These are phyloP conservation scores for Ceratocystis huliohia DNA, from an alignment of 2,329 filamentous ascomycete species.

Conservation along the genomic window DNA sequence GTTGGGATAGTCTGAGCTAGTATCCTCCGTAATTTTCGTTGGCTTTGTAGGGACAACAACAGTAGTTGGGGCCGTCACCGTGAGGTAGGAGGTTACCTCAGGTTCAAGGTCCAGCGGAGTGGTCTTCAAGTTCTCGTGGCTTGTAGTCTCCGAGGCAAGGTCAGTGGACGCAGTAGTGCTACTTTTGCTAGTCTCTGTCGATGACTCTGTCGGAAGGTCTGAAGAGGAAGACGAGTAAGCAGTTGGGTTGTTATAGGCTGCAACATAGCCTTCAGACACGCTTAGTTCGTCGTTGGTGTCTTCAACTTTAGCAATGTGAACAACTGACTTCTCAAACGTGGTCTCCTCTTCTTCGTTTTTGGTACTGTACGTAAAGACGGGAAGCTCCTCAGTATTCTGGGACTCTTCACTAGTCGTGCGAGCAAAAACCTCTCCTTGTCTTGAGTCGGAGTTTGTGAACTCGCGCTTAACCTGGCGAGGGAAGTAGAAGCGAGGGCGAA, in stretches of 20 bases:
- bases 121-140: not conserved
- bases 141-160: not conserved
- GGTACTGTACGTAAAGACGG: constrained; percentile 5
- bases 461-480: constrained; percentile 44
- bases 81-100: constrained; percentile 14
- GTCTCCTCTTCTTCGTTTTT: constrained; percentile 7
- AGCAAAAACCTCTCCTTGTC: constrained; percentile 25
- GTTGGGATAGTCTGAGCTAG: not conserved
- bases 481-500: constrained; percentile 43
- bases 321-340: constrained; percentile 2
- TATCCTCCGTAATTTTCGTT: not conserved
- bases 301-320: not conserved
- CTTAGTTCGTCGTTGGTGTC: not conserved
- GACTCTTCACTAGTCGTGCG: constrained; percentile 13
- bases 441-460: constrained; percentile 34
- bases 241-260: constrained; percentile 2
- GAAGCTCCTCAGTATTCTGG: not conserved
- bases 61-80: constrained; percentile 25
- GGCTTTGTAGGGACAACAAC: constrained; percentile 22
- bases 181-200: not conserved
- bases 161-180: not conserved
- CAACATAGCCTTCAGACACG: not conserved
- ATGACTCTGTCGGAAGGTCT: not conserved
- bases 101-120: not conserved
- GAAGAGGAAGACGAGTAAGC: not conserved